These are phyloP conservation scores for Raphanus raphanistrum DNA, from an alignment of 345 rosid species.

Conservation along the genomic window DNA sequence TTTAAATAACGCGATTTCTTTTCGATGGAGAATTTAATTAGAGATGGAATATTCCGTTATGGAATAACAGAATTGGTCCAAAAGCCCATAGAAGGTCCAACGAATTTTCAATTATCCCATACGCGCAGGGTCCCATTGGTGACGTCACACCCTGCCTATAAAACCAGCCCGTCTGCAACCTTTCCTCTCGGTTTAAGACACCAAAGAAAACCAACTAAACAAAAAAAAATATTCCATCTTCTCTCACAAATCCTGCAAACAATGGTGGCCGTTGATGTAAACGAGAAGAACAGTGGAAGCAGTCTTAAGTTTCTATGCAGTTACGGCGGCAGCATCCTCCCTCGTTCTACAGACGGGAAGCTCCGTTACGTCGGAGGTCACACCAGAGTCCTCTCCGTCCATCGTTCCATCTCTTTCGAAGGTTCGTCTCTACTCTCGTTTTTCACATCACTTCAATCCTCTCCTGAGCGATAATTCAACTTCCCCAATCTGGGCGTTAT, in stretches of 20 bases:
- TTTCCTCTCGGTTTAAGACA: constrained; percentile 35
- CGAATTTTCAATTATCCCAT: constrained; percentile 17
- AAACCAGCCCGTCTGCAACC: constrained; percentile 22
- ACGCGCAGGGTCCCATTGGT: constrained; percentile 28
- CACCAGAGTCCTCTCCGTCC: constrained; percentile 78
- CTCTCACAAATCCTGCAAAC: constrained; percentile 3
- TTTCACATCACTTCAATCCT: not conserved
- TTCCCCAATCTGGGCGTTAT: not conserved
- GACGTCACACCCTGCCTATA: constrained; percentile 30
- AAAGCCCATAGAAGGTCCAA: constrained; percentile 22
- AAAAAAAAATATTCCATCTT: not conserved
- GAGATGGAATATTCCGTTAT: constrained; percentile 27
- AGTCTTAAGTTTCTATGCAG: constrained; percentile 78
- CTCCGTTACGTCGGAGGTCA: constrained; percentile 86
- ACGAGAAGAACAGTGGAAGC: constrained; percentile 34
- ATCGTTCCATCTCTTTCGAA: constrained; percentile 58
- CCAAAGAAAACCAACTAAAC: not conserved
- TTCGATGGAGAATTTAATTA: constrained; percentile 1
- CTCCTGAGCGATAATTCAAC: not conserved
- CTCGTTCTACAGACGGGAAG: constrained; percentile 67
- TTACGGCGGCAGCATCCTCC: constrained; percentile 73
- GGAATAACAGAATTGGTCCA: constrained; percentile 31
- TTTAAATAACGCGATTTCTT: not conserved
- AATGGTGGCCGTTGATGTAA: constrained; percentile 32
- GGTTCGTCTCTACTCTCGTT: constrained; percentile 42